phyloP scores from a whole-genome alignment of 1,284 basidiomycete genomes.

The Marasmius oreades region DNA sequence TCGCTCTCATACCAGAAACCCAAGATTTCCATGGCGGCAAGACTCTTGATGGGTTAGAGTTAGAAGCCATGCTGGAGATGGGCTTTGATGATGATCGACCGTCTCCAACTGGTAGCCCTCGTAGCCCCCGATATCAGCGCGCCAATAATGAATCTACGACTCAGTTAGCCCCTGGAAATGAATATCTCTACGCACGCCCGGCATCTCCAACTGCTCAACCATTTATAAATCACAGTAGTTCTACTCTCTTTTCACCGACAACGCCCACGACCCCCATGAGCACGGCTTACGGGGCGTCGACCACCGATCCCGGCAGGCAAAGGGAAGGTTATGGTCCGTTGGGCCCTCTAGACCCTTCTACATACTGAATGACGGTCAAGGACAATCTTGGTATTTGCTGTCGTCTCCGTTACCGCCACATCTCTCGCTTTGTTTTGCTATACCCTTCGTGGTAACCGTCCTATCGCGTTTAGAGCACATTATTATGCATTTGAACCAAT shows the following conservation, averaged over 20 bases:
- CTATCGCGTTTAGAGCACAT: conserved; percentile 20
- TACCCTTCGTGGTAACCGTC: conserved; percentile 30
- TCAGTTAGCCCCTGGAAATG: conserved; percentile 40
- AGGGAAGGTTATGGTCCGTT: conserved; percentile 65
- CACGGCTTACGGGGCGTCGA: conserved; percentile 10
- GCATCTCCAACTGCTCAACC: conserved; percentile 37
- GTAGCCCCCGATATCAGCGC: conserved; percentile 57
- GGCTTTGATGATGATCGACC: conserved; percentile 75
- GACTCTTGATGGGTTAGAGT: conserved; percentile 69
- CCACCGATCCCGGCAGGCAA: conserved; percentile 34
- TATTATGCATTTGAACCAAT: conserved; percentile 20
- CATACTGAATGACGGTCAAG: conserved; percentile 31
- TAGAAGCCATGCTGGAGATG: conserved; percentile 85
- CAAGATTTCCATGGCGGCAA: conserved; percentile 47
- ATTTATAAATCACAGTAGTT: conserved; percentile 22
- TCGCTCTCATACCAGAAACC: conserved; percentile 54
- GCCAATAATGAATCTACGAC: conserved; percentile 47
- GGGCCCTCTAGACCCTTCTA: conserved; percentile 69
- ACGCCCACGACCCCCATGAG: conserved; percentile 21
- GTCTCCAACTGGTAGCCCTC: conserved; percentile 37
- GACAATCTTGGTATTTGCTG: conserved; percentile 2
- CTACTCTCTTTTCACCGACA: conserved; percentile 45
- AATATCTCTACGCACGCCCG: conserved; percentile 54
- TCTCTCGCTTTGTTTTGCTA: conserved; percentile 27
- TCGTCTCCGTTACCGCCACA: neutral